phyloP scores from a whole-genome alignment of 1,284 basidiomycete species.

The Apiotrichum porosum region DNA sequence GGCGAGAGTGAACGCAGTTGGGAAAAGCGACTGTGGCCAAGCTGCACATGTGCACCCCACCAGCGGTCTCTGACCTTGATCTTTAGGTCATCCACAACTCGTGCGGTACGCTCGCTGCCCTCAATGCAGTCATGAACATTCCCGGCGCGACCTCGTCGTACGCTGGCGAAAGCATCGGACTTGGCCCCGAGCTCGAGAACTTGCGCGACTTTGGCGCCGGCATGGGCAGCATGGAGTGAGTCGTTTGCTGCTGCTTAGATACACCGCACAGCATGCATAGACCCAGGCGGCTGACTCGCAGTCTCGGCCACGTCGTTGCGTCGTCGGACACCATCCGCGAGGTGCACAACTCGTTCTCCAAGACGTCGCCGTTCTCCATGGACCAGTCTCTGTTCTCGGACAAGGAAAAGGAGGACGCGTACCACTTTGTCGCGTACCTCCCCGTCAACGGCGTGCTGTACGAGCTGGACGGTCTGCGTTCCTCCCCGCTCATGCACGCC shows the following conservation, averaged over 20 bases:
- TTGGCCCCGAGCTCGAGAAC: slow-evolving; percentile 61
- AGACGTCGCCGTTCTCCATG: slow-evolving; percentile 75
- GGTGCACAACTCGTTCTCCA: slow-evolving; percentile 74
- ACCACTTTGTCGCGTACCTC: slow-evolving; percentile 87
- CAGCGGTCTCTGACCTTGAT: too few relatives aligned
- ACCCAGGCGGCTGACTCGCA: slow-evolving; percentile 47
- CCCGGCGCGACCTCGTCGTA: neutral
- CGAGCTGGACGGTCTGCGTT: slow-evolving; percentile 84
- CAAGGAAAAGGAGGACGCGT: slow-evolving; percentile 78
- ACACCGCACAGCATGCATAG: too few relatives aligned
- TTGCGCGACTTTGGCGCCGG: slow-evolving; percentile 71
- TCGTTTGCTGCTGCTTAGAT: too few relatives aligned
- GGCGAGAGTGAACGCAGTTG: too few relatives aligned
- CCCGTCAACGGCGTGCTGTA: slow-evolving; percentile 76
- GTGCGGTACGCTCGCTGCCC: slow-evolving; percentile 83
- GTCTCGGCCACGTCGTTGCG: slow-evolving; percentile 74
- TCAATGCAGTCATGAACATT: slow-evolving; percentile 89
- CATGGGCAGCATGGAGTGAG: slow-evolving; percentile 67
- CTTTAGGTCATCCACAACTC: slow-evolving; percentile 78
- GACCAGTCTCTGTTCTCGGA: slow-evolving; percentile 56
- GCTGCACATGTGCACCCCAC: too few relatives aligned
- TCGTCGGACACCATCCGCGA: slow-evolving; percentile 78
- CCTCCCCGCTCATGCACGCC: slow-evolving; percentile 72
- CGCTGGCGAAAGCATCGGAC: slow-evolving; percentile 1
- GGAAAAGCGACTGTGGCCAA: too few relatives aligned